A percentile compares a stretch with the other conserved stretches of the same genome.
Conservation (phyloP, 306 rosid species). For the Hippophae rhamnoides region DNA sequence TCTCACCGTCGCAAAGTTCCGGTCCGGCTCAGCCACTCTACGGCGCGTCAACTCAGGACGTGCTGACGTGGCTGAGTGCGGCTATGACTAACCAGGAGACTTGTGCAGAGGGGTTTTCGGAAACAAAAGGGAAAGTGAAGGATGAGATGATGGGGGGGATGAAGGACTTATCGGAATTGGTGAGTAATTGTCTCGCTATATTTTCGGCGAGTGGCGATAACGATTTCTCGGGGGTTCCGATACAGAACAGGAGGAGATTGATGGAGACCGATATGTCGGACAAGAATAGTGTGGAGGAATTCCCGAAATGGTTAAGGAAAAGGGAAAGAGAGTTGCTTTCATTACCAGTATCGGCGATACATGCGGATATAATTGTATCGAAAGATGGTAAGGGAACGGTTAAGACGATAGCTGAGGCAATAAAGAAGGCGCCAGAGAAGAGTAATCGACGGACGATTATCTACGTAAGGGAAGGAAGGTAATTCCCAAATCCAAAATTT, state of each 20-base stretch:
- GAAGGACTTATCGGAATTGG: slow-evolving; percentile 52
- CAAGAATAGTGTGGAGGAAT: slow-evolving; percentile 23
- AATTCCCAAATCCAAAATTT: slow-evolving; percentile 5
- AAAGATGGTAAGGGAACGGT: slow-evolving; percentile 56
- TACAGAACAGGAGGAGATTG: slow-evolving; percentile 47
- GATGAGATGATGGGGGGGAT: slow-evolving; percentile 34
- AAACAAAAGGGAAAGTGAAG: slow-evolving; percentile 35
- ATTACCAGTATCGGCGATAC: slow-evolving; percentile 40
- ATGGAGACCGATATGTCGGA: slow-evolving; percentile 28
- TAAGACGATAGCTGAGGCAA: slow-evolving; percentile 62
- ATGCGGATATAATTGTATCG: slow-evolving; percentile 65
- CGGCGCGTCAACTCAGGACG: slow-evolving; percentile 32
- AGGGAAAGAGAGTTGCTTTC: slow-evolving; percentile 57
- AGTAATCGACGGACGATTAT: slow-evolving; percentile 49
- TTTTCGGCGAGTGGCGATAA: slow-evolving; percentile 28
- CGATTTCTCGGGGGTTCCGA: slow-evolving; percentile 81
- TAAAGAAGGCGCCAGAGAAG: slow-evolving; percentile 57
- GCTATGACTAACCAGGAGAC: slow-evolving; percentile 88
- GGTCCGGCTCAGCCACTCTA: neutral
- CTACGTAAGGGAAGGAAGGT: slow-evolving; percentile 94
- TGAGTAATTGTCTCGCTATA: slow-evolving; percentile 77
- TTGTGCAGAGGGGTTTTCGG: slow-evolving; percentile 54
- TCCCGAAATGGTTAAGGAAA: slow-evolving; percentile 57
- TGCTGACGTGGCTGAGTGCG: slow-evolving; percentile 82
- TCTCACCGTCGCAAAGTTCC: neutral